These are phyloP conservation scores for Colletotrichum tropicicola DNA, from an alignment of 2,329 filamentous ascomycete species.

Conservation along the genomic window DNA sequence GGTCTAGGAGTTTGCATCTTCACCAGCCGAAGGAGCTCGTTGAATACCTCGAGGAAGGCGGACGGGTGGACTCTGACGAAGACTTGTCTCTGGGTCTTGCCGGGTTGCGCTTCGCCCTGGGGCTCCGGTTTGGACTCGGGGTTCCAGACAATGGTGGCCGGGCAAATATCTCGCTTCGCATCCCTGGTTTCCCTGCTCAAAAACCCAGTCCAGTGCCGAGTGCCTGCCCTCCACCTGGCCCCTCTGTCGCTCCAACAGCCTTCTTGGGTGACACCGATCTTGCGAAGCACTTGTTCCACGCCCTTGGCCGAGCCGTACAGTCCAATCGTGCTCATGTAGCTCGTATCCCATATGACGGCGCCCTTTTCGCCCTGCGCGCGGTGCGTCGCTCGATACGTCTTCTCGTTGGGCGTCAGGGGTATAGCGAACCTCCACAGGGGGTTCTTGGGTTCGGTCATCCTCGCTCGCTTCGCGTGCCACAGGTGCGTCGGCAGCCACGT, in stretches of 20 bases:
- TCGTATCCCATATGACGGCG: constrained; percentile 90
- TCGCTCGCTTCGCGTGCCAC: constrained; percentile 92
- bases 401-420: constrained; percentile 85
- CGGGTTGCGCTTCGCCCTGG: constrained; percentile 29
- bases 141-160: constrained; percentile 81
- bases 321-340: constrained; percentile 89
- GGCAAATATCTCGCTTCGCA: constrained; percentile 69
- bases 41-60: constrained; percentile 76
- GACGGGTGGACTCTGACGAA: constrained; percentile 86
- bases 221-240: constrained; percentile 73
- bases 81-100: constrained; percentile 51
- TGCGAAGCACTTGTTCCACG: constrained; percentile 72
- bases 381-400: constrained; percentile 89
- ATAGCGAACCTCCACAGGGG: constrained; percentile 92
- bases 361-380: constrained; percentile 79
- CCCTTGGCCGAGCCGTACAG: constrained; percentile 74
- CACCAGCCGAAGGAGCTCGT: constrained; percentile 64
- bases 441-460: constrained; percentile 81
- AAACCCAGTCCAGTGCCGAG: constrained; percentile 57
- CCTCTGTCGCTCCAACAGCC: constrained; percentile 71
- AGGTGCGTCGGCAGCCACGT: constrained; percentile 95
- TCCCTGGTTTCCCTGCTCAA: constrained; percentile 64
- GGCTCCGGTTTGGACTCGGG: constrained; percentile 43
- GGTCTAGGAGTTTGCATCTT: constrained; percentile 70
- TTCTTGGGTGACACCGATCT: constrained; percentile 69